phyloP scores from a whole-genome alignment of 2,329 filamentous ascomycete species.

The Penicillium capsulatum region DNA sequence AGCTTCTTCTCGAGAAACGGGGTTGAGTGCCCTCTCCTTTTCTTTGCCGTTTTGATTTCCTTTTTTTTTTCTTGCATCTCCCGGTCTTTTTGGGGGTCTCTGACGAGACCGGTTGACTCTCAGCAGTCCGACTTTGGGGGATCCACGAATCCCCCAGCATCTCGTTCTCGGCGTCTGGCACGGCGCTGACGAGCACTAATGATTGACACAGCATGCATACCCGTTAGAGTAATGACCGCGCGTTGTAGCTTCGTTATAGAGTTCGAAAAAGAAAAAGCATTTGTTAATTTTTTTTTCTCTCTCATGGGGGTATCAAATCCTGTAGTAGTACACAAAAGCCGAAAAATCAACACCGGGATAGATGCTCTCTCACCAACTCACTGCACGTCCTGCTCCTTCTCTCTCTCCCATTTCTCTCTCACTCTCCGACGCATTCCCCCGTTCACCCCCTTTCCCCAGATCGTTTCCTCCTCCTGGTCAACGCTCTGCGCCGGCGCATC shows the following conservation, averaged over 20 bases:
- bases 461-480: slow-evolving; percentile 17
- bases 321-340: background rate
- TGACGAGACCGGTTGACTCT: slow-evolving; percentile 10
- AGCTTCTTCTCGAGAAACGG: slow-evolving; percentile 40
- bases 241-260: slow-evolving; percentile 21
- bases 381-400: slow-evolving; percentile 1
- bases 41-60: too few species aligned
- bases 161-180: slow-evolving; percentile 13
- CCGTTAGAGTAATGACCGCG: slow-evolving; percentile 25
- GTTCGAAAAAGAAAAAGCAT: slow-evolving; percentile 8
- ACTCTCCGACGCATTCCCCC: slow-evolving; percentile 20
- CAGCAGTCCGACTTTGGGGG: slow-evolving; percentile 8
- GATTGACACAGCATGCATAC: slow-evolving; percentile 24
- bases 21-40: slow-evolving; percentile 21
- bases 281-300: too few species aligned
- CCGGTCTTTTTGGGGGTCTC: slow-evolving; percentile 10
- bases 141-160: too few species aligned
- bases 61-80: slow-evolving; percentile 7
- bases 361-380: too few species aligned
- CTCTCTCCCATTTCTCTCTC: slow-evolving; percentile 24
- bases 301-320: too few species aligned
- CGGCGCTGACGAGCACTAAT: slow-evolving; percentile 24
- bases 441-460: slow-evolving; percentile 24
- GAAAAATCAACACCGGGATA: background rate
- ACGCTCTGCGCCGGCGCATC: slow-evolving; percentile 1